Percentiles rank a stretch among this genome's conserved stretches.
phyloP scores from a whole-genome alignment of 1,284 basidiomycete genomes.

The Lignosus rhinocerotis region DNA sequence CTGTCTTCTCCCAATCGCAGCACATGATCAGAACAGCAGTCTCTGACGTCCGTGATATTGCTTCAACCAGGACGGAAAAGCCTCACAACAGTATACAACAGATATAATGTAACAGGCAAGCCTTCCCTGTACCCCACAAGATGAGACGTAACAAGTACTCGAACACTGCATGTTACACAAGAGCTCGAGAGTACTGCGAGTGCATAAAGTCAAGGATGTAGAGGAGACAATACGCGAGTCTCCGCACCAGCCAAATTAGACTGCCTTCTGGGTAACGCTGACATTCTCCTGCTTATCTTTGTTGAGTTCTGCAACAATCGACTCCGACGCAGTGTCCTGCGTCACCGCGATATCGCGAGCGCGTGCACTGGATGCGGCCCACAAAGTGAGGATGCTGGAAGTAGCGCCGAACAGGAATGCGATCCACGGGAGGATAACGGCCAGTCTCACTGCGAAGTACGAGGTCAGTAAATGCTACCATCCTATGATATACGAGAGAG shows the following conservation, averaged over 20 bases:
- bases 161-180: too few relatives aligned
- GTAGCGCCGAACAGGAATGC: slow-evolving; percentile 33
- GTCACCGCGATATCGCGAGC: not conserved
- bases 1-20: too few relatives aligned
- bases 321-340: not conserved
- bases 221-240: too few relatives aligned
- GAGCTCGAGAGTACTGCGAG: too few relatives aligned
- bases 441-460: slow-evolving; percentile 22
- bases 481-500: not conserved
- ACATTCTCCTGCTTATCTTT: slow-evolving; percentile 1
- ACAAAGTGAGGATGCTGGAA: slow-evolving; percentile 28
- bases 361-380: slow-evolving; percentile 17
- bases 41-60: too few relatives aligned
- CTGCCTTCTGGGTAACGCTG: not conserved
- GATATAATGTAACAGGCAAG: too few relatives aligned
- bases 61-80: too few relatives aligned
- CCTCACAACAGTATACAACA: too few relatives aligned
- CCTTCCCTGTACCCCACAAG: too few relatives aligned
- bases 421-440: slow-evolving; percentile 34
- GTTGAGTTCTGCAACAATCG: not conserved
- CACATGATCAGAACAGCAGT: too few relatives aligned
- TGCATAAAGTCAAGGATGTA: too few relatives aligned
- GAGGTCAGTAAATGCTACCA: not conserved
- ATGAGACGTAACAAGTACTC: too few relatives aligned
- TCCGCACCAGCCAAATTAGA: not conserved